Percentiles rank a stretch among this genome's conserved stretches.
phyloP scores from a whole-genome alignment of 306 rosid genomes.

The Medicago truncatula region MtrunA17r5.0-ANR NC_053044.1:48622501-48623000 shows the following conservation, averaged over 20 bases:
- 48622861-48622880: constrained; percentile 14
- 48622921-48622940: background rate
- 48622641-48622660: constrained; percentile 36
- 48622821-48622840: constrained; percentile 47
- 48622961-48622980: too few relatives aligned
- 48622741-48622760: constrained; percentile 51
- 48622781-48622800: constrained; percentile 44
- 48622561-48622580: constrained; percentile 62
- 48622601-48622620: constrained; percentile 61
- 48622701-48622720: constrained; percentile 65
- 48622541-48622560: constrained; percentile 64
- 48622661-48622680: constrained; percentile 37
- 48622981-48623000: too few relatives aligned
- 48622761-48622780: constrained; percentile 39
- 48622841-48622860: constrained; percentile 49
- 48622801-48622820: constrained; percentile 33
- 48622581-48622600: constrained; percentile 52
- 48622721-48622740: constrained; percentile 44
- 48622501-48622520: constrained; percentile 61
- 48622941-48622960: too few relatives aligned
- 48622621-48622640: constrained; percentile 32
- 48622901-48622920: background rate
- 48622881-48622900: background rate
- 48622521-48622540: constrained; percentile 61
- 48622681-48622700: constrained; percentile 45